Evolutionary conservation across 768 basidiomycete genomes (phyloP), one percentile per base, ranked within the genome.

Genomic region (Coprinopsis sp.): DNA sequence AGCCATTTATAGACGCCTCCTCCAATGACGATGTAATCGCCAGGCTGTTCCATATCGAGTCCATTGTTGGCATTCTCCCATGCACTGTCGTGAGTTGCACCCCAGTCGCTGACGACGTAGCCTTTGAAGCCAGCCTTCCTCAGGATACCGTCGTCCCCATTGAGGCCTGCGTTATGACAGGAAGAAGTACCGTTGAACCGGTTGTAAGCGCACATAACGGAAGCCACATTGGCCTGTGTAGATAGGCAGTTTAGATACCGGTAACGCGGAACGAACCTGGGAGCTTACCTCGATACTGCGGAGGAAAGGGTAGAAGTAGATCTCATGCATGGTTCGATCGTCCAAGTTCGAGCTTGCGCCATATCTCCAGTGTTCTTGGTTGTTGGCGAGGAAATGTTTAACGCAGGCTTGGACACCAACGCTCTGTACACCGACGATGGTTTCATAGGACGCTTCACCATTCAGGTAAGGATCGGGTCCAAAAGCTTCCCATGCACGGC

Each of bases 381-480:
- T 77, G 43, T 77, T 74, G 16, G 66, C 69, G 10, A 72, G 59
- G 31, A 73, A 65, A 54, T 80, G 79, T 47, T 81, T 81, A 1
- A 74, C 72, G 46, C 74, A 77, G 0, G 81, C 79, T 51, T 77
- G 76, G 14, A 84, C 79, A 12, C 81, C 81, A 30, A 71, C 66
- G 52, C 70, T 71, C 53, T 85, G 82, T 8, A 83, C 70, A 1
- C 82, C 82, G 2, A 67, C 61, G 39, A 84, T 71, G 0, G 80
- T 82, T 56, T 79, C 73, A 49, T 73, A 79, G 0, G 78, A 74
- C 11, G 72, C 78, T 62, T 79, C 79, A 5, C 83, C 82, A 41
- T 70, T 71, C 7, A 86, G 68, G 55, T 78, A 84, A 1, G 83
- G 82, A 61, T 85, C 83, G 3, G 73, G 77, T 23, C 81, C 74